Percentiles rank a stretch among this genome's conserved stretches.
phyloP scores from a whole-genome alignment of 176 grass and related monocot genomes.

The Zoysia japonica region DNA sequence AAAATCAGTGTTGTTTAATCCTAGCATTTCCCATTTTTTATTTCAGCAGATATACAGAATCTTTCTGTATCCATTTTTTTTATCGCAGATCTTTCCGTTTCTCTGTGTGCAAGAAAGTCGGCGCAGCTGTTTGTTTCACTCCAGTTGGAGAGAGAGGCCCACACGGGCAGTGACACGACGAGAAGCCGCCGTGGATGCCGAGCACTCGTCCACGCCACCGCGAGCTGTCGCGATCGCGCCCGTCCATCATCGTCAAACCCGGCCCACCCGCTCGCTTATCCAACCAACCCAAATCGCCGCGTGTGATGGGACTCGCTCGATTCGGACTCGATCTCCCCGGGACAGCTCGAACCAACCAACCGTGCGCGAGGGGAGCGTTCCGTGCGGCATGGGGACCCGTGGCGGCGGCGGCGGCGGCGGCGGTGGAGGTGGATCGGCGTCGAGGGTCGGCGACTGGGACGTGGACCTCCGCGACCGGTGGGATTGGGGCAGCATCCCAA shows the following conservation, averaged over 20 bases:
- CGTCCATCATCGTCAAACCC: constrained; percentile 34
- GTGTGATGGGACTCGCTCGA: not conserved
- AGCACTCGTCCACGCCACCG: not conserved
- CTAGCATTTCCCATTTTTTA: too few relatives aligned
- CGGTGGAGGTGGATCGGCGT: constrained; percentile 44
- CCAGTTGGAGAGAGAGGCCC: not conserved
- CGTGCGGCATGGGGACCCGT: constrained; percentile 35
- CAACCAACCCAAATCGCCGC: constrained; percentile 25
- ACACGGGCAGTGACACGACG: not conserved
- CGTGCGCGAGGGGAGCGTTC: not conserved
- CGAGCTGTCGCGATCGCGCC: not conserved
- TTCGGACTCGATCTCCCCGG: not conserved
- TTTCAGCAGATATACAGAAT: too few relatives aligned
- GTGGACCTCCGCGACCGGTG: constrained; percentile 45
- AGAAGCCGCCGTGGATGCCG: not conserved
- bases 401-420: constrained; percentile 14
- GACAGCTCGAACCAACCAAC: not conserved
- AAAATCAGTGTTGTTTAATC: too few relatives aligned
- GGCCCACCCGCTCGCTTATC: constrained; percentile 14
- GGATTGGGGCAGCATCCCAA: constrained; percentile 52
- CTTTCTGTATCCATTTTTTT: too few relatives aligned
- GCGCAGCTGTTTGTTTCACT: not conserved
- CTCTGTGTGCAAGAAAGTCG: not conserved
- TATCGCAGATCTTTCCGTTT: not conserved
- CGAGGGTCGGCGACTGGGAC: constrained; percentile 50